Evolutionary conservation across 129 eudicot species (phyloP).

Genomic region (Artemisia tridentata): DNA sequence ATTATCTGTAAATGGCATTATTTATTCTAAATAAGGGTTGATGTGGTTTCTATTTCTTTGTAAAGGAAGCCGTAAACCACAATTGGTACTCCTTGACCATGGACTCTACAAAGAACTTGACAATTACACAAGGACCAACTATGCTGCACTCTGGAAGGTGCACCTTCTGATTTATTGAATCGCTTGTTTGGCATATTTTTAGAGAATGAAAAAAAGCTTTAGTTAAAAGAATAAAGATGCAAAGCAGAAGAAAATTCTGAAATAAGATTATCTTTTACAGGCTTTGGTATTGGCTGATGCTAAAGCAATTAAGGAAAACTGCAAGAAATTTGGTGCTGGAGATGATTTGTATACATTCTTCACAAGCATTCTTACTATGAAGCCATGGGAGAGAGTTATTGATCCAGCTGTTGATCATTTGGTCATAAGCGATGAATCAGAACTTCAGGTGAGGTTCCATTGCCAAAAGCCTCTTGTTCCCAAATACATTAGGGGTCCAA

Average conservation of each 20-base stretch:
- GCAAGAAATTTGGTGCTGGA: slow-evolving; percentile 87
- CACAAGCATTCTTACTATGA: slow-evolving; percentile 92
- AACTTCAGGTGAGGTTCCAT: slow-evolving; percentile 64
- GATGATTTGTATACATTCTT: slow-evolving; percentile 85
- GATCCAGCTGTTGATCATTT: slow-evolving; percentile 92
- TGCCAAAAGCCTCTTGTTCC: neutral
- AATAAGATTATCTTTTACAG: slow-evolving; percentile 35
- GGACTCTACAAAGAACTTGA: slow-evolving; percentile 97
- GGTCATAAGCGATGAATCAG: slow-evolving; percentile 69
- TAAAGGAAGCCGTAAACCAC: slow-evolving; percentile 78
- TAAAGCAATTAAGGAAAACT: slow-evolving; percentile 66
- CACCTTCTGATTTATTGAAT: neutral
- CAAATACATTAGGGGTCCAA: neutral
- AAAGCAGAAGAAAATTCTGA: slow-evolving; percentile 1
- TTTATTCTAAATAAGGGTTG: slow-evolving; percentile 15
- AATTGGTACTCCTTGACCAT: slow-evolving; percentile 88
- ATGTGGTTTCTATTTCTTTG: neutral
- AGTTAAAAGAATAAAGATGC: neutral
- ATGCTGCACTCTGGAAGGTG: slow-evolving; percentile 97
- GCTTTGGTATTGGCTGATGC: slow-evolving; percentile 86
- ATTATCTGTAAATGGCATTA: slow-evolving; percentile 15
- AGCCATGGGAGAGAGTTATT: slow-evolving; percentile 87
- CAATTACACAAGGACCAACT: slow-evolving; percentile 55
- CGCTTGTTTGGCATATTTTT: neutral
- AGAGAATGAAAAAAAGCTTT: neutral